Base-by-base conservation (phyloP, 2,329 filamentous ascomycete genomes). In the Triangularia setosa region DNA sequence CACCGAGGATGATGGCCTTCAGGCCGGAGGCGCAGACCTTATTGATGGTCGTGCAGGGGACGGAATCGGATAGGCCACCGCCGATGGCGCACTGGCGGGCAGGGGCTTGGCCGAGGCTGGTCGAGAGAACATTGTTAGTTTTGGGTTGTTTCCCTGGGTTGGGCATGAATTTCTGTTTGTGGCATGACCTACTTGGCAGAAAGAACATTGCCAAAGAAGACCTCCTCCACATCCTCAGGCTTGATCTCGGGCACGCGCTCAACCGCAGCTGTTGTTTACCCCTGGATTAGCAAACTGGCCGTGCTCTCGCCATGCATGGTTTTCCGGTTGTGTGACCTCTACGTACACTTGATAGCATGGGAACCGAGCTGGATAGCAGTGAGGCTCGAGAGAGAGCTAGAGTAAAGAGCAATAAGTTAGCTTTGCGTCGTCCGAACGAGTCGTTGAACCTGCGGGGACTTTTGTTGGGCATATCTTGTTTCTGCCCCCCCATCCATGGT, bases 141-240 rank as follows among this genome's bases (percentile, higher is more conserved):
- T 33, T 33, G 3, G 11, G 30, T 33, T 64, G n/a, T 48, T 21
- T 48, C 21, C 52, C 60, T 59, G 59, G 16, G 40, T 7, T 28
- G 12, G 23, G 21, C 52, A 4, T 21, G 8, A 54, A 23, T 48
- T 24, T 11, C 18, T 24, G 14, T 11, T 60, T 55, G 25, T 23
- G 58, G 21, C 23, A 52, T 23, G 24, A 74, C 84, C 73, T 85
- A 97, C 93, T 94, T 93, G 77, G 94, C 95, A 65, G 93, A 96
- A 73, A 99, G 86, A 71, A 99, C 95, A 83, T 99, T 99, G 79
- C 95, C 95, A 76, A 97, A 96, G 84, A 95, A 96, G 75, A 99
- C 92, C 79, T 99, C 95, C 76, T 99, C 88, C 64, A 99, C 91
- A 76, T 96, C 87, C 73, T 93, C 87, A 62, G 92, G 85, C 81